A percentile compares a stretch with the other conserved stretches of the same genome.
Conservation (phyloP, 1,284 basidiomycete species). For the Ceratorhiza oryzae-sativae region DNA sequence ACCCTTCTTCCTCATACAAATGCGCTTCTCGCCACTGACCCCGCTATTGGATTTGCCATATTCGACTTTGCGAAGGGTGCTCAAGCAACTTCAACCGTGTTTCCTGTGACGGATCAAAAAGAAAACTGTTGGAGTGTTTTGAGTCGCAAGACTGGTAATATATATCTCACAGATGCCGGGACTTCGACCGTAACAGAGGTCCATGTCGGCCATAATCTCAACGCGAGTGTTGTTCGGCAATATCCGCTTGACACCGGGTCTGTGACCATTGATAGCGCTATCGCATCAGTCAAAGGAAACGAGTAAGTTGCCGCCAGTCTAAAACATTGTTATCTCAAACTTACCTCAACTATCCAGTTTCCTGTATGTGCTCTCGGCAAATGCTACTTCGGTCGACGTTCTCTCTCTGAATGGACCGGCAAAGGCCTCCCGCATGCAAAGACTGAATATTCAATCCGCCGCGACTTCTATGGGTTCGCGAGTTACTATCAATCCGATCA, state of each 20-base stretch:
- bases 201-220: conserved; percentile 55
- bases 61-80: conserved; percentile 52
- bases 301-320: conserved; percentile 52
- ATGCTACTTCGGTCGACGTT: conserved; percentile 22
- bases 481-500: neutral
- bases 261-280: conserved; percentile 58
- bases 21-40: conserved; percentile 58
- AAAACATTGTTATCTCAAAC: too few species aligned
- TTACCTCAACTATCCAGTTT: neutral
- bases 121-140: conserved; percentile 61
- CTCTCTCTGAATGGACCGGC: neutral
- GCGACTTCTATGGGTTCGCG: neutral
- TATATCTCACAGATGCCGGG: conserved; percentile 58
- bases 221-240: conserved; percentile 58
- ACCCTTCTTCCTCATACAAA: conserved; percentile 57
- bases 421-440: neutral
- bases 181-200: conserved; percentile 59
- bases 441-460: neutral
- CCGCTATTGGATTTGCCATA: conserved; percentile 57
- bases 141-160: conserved; percentile 58
- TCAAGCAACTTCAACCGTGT: conserved; percentile 43
- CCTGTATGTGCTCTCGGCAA: conserved; percentile 32
- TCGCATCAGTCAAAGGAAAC: conserved; percentile 55
- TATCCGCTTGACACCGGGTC: conserved; percentile 53
- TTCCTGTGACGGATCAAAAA: conserved; percentile 52